Evolutionary conservation across 768 basidiomycete genomes (phyloP), one percentile per base, ranked within the genome.

Genomic region (Termitomyces titanicus): DNA sequence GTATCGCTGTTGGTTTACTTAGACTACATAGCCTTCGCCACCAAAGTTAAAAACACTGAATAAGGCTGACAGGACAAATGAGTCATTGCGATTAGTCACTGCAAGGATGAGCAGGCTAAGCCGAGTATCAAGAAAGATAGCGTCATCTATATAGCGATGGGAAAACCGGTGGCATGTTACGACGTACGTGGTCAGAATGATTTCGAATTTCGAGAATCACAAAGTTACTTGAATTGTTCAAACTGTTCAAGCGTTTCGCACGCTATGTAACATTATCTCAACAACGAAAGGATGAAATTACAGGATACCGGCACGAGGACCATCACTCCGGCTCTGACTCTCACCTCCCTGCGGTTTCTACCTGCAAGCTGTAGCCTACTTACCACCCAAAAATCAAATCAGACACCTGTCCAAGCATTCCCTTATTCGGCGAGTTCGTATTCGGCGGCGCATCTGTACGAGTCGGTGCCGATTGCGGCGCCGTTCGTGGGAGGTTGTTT

Each of bases 311-410:
- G 22, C n/a, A n/a, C n/a, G n/a, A n/a, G n/a, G n/a, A n/a, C n/a
- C n/a, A n/a, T n/a, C n/a, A n/a, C n/a, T n/a, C n/a, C n/a, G n/a
- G n/a, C n/a, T n/a, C n/a, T n/a, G n/a, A n/a, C n/a, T n/a, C n/a
- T n/a, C n/a, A n/a, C n/a, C n/a, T n/a, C n/a, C n/a, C n/a, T n/a
- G n/a, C n/a, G n/a, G n/a, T n/a, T n/a, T n/a, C n/a, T n/a, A n/a
- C n/a, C n/a, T n/a, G n/a, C n/a, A n/a, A n/a, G n/a, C n/a, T n/a
- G n/a, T n/a, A n/a, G n/a, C 12, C 34, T 24, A 37, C 27, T 72
- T 82, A 92, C 89, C 89, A 92, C 15, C 89, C 89, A 65, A 90
- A 92, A 46, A 92, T 85, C 59, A 90, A 66, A 73, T 92, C 89
- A 12, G 86, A 85, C 50, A 92, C 82, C 68, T 89, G 88, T 13